phyloP scores from a whole-genome alignment of 106 monocot genomes.

The Dendrobium nobile region DNA sequence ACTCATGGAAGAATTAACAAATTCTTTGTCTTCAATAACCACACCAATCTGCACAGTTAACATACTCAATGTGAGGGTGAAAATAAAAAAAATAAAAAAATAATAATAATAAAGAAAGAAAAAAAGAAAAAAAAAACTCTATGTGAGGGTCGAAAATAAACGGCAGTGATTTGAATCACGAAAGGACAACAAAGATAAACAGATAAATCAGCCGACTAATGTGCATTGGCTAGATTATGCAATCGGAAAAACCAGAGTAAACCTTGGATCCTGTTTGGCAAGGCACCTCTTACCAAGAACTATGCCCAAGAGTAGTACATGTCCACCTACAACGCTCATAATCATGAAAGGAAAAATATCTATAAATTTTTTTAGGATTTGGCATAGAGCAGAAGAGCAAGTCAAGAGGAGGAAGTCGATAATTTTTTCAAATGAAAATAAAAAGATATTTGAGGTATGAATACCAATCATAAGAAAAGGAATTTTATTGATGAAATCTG shows the following conservation, averaged over 20 bases:
- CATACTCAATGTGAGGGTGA: constrained; percentile 5
- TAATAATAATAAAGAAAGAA: too few relatives aligned
- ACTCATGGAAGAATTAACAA: constrained; percentile 75
- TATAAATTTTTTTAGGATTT: too few relatives aligned
- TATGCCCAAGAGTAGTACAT: neutral
- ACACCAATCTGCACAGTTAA: constrained; percentile 72
- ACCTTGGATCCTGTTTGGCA: neutral
- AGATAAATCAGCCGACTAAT: neutral
- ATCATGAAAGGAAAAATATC: too few relatives aligned
- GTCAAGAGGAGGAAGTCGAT: too few relatives aligned
- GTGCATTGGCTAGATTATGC: neutral
- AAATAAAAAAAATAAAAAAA: neutral
- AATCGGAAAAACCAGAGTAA: neutral
- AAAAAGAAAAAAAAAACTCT: neutral
- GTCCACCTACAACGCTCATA: neutral
- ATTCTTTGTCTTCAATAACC: constrained; percentile 92
- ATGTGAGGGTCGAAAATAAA: neutral
- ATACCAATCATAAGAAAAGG: too few relatives aligned
- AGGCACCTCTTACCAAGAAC: neutral
- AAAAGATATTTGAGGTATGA: too few relatives aligned
- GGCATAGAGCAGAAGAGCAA: too few relatives aligned
- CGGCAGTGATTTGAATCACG: neutral
- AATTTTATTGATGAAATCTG: too few relatives aligned
- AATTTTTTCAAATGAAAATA: too few relatives aligned
- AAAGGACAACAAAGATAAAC: neutral